phyloP scores from a whole-genome alignment of 768 basidiomycete species.

The Boletus subcaerulescens region DNA sequence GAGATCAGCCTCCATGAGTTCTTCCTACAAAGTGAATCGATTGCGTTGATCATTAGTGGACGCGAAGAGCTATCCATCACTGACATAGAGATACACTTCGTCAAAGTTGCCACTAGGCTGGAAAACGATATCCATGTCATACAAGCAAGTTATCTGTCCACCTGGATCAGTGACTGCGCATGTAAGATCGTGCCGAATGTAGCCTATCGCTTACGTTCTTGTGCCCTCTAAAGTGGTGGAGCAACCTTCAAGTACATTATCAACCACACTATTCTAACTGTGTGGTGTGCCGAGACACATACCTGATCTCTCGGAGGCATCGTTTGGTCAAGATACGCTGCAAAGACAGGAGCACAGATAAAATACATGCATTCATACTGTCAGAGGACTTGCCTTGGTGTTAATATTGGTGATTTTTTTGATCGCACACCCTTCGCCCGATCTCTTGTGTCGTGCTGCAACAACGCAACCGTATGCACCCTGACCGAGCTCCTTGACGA shows the following conservation, averaged over 20 bases:
- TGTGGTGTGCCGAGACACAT: constrained; percentile 20
- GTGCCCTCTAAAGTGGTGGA: constrained; percentile 98
- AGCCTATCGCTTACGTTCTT: constrained; percentile 73
- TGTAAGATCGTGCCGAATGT: constrained; percentile 1
- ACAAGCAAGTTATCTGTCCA: constrained; percentile 86
- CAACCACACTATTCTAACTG: constrained; percentile 2
- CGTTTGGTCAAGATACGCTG: constrained; percentile 95
- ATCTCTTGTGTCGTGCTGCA: constrained; percentile 75
- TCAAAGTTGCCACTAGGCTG: constrained; percentile 90
- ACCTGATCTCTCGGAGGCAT: constrained; percentile 94
- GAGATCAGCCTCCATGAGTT: constrained; percentile 99
- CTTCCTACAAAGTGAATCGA: constrained; percentile 59
- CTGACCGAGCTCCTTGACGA: constrained; percentile 95
- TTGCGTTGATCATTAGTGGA: not conserved
- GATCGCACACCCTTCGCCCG: constrained; percentile 89
- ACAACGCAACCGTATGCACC: constrained; percentile 94
- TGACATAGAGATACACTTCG: constrained; percentile 90
- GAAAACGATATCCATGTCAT: constrained; percentile 98
- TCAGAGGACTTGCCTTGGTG: constrained; percentile 61
- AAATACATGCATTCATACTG: constrained; percentile 5
- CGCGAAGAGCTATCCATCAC: constrained; percentile 26
- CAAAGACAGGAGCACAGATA: constrained; percentile 1
- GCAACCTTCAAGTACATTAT: constrained; percentile 49
- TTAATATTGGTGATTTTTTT: constrained; percentile 97
- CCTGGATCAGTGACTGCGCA: constrained; percentile 1